Base-by-base conservation (phyloP, 1,284 basidiomycete genomes). In the Vanrija sp. region DNA sequence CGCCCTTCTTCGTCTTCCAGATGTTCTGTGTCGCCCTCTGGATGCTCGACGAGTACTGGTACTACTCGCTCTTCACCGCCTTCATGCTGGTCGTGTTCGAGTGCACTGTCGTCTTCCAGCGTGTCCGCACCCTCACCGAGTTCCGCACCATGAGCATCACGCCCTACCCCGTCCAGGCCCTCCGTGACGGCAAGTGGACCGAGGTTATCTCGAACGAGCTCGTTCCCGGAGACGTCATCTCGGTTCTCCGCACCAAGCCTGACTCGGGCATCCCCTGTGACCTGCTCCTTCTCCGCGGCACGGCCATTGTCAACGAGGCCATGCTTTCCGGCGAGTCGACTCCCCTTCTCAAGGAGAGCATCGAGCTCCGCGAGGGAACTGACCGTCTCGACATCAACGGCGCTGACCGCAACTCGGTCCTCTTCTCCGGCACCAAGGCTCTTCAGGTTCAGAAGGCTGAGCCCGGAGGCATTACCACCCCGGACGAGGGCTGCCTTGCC, bases 291-390 rank as follows among this genome's bases (percentile, higher is more conserved):
- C 78, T 96, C 15, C 85, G 86, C 51, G 93, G 94, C 6, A 89
- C 90, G 1, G 88, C 86, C 64, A 97, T 97, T 66, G 92, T 96
- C 61, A 97, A 96, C 74, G 93, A 97, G 74, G 93, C 94, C 16
- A 97, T 97, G 94, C 80, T 97, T 6, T 95, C 91, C 1, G 94
- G 94, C 53, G 93, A 97, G 78, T 95, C 91, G 1, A 97, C 94
- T 0, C 93, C 93, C 0, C 80, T 97, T 7, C 81, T 97, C 51
- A 97, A 97, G 74, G 94, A 97, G 69, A 89, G 88, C 18, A 86
- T 95, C 55, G 87, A 91, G 59, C 81, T 96, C 1, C 80, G 91
- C n/a, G 88, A 92, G 15, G 78, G 81, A 0, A 72, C 78, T 5
- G 92, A 95, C 60, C 80, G 76, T 26, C 81, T 96, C 34, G 90